A percentile compares a stretch with the other conserved stretches of the same genome.
phyloP scores from a whole-genome alignment of 768 basidiomycete species.

The Dictyophora rubrovolvata region DNA sequence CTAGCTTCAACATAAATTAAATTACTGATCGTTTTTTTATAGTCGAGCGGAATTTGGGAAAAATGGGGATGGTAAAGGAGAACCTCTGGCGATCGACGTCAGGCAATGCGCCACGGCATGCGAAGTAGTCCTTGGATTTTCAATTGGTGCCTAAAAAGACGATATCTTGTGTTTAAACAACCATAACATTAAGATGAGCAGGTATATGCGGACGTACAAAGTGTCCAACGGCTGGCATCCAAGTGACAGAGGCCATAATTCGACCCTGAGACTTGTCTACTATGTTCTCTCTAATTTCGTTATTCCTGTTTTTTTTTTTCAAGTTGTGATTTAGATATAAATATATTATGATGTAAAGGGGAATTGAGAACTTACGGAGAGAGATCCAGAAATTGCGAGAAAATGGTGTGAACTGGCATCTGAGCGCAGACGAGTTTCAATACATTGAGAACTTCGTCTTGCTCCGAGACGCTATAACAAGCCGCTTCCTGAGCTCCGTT shows the following conservation, averaged over 20 bases:
- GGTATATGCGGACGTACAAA: constrained; percentile 24
- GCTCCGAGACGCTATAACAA: constrained; percentile 35
- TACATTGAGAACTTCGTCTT: constrained; percentile 30
- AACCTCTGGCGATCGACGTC: neutral
- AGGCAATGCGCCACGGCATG: neutral
- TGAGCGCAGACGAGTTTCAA: constrained; percentile 25
- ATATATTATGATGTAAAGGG: neutral
- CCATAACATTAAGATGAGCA: neutral
- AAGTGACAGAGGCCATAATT: constrained; percentile 31
- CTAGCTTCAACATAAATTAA: too few relatives aligned
- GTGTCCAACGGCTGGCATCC: constrained; percentile 37
- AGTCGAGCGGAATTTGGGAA: neutral
- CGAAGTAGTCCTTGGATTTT: constrained; percentile 1
- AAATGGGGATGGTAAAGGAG: neutral
- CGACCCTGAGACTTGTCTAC: constrained; percentile 31
- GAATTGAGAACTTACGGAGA: constrained; percentile 25
- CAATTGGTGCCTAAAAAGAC: neutral
- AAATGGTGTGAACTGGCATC: constrained; percentile 38
- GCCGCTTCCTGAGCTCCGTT: constrained; percentile 34
- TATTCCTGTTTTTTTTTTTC: constrained; percentile 20
- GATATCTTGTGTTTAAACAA: neutral
- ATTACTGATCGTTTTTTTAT: neutral
- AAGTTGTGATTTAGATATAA: neutral
- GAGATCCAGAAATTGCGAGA: constrained; percentile 33
- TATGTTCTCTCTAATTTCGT: constrained; percentile 35